Percentiles rank a stretch among this genome's conserved stretches.
Evolutionary conservation across 164 flowering plant genomes (phyloP).

Genomic region (Magnolia kwangsiensis): DNA sequence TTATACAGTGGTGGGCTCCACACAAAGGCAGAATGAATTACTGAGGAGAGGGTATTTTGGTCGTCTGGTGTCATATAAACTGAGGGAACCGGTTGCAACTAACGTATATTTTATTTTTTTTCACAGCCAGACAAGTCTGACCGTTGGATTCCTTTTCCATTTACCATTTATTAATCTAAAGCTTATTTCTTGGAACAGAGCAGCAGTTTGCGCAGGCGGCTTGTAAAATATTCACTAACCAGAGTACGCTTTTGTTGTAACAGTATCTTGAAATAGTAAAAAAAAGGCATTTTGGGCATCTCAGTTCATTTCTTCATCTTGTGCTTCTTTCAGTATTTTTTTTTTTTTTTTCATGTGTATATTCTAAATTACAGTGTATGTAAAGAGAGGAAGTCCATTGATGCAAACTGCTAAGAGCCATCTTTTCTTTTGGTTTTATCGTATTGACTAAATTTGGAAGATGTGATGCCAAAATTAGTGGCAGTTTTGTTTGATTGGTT

Average conservation of each 20-base stretch:
- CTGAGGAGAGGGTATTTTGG: too few species aligned
- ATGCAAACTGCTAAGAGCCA: background rate
- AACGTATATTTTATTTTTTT: background rate
- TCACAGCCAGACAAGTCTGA: background rate
- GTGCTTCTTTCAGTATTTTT: background rate
- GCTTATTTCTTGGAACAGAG: background rate
- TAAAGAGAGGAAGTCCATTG: background rate
- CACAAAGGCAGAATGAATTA: too few species aligned
- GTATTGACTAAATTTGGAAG: too few species aligned
- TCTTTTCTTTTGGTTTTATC: background rate
- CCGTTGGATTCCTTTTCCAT: background rate
- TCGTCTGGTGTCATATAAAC: too few species aligned
- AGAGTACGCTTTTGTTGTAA: background rate
- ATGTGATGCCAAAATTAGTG: too few species aligned
- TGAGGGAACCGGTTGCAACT: too few species aligned
- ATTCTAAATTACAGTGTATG: background rate
- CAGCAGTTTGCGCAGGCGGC: background rate
- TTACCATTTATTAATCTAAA: background rate
- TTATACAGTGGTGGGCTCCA: background rate
- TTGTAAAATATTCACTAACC: conserved; percentile 1
- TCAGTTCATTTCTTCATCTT: background rate
- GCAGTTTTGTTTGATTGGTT: too few species aligned
- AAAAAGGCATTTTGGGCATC: background rate
- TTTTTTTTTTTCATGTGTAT: background rate
- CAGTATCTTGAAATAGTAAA: background rate